These are phyloP conservation scores for Capniomyces stellatus DNA, from an alignment of 371 early-diverging fungal species.

Conservation along the genomic window DNA sequence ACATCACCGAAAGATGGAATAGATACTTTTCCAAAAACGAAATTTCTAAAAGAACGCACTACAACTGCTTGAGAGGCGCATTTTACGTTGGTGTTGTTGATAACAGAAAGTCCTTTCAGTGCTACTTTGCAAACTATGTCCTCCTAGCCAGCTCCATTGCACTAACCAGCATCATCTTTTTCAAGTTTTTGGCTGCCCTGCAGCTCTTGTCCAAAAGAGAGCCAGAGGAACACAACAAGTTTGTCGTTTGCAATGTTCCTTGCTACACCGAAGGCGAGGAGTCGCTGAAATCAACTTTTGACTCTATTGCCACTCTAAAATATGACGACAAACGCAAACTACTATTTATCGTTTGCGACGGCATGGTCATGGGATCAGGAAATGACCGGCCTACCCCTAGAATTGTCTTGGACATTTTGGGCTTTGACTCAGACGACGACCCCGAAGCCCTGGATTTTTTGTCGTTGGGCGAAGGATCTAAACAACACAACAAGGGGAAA, in stretches of 20 bases:
- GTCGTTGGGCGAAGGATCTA: conserved; percentile 74
- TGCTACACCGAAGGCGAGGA: conserved; percentile 95
- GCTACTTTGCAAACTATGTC: conserved; percentile 78
- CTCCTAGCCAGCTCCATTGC: conserved; percentile 57
- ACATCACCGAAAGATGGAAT: conserved; percentile 42
- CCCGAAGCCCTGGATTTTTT: conserved; percentile 82
- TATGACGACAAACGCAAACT: conserved; percentile 93
- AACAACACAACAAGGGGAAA: conserved; percentile 87
- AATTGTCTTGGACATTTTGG: conserved; percentile 85
- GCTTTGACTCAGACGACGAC: conserved; percentile 67
- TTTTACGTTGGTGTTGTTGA: conserved; percentile 85
- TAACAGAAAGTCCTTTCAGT: conserved; percentile 52
- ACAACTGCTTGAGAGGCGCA: conserved; percentile 57
- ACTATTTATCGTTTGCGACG: conserved; percentile 76
- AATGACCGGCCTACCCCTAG: conserved; percentile 94
- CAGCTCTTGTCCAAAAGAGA: conserved; percentile 52
- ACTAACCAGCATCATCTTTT: conserved; percentile 63
- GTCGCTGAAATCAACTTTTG: conserved; percentile 74
- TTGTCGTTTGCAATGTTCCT: conserved; percentile 82
- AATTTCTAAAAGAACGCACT: conserved; percentile 24
- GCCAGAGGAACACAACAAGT: conserved; percentile 78
- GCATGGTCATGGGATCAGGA: conserved; percentile 86
- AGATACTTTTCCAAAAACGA: conserved; percentile 20
- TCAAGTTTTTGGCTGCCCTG: conserved; percentile 85
- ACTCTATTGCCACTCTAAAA: conserved; percentile 72